A percentile compares a stretch with the other conserved stretches of the same genome.
phyloP scores from a whole-genome alignment of 129 eudicot genomes.

The Apium graveolens region DNA sequence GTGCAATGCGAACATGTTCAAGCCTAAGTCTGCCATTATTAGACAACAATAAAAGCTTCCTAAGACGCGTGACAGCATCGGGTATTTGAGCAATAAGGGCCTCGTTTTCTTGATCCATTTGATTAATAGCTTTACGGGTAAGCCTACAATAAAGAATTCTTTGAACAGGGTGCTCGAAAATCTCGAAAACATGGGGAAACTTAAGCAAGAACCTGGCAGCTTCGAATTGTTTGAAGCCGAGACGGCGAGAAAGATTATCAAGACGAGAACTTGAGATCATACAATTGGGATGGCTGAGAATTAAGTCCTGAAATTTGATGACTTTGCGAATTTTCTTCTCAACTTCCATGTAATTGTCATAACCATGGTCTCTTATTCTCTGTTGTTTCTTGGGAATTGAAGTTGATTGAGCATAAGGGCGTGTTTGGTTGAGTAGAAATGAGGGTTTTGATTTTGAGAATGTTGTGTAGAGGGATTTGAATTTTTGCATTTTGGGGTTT shows the following conservation, averaged over 20 bases:
- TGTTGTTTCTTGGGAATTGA: conserved; percentile 72
- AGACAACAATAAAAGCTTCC: conserved; percentile 74
- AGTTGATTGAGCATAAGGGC: conserved; percentile 64
- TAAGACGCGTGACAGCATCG: conserved; percentile 48
- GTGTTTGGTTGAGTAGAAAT: conserved; percentile 11
- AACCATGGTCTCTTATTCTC: conserved; percentile 79
- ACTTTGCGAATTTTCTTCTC: conserved; percentile 81
- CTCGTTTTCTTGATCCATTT: conserved; percentile 70
- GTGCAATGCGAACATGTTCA: conserved; percentile 70
- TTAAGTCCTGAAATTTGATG: conserved; percentile 63
- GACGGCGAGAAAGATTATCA: conserved; percentile 55
- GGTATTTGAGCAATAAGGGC: conserved; percentile 61
- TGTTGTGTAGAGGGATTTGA: conserved; percentile 16
- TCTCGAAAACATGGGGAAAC: conserved; percentile 74
- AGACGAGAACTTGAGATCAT: conserved; percentile 65
- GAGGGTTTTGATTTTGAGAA: conserved; percentile 6
- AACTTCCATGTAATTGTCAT: conserved; percentile 82
- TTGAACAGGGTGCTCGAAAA: conserved; percentile 93
- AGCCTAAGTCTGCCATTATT: conserved; percentile 58
- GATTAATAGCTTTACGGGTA: conserved; percentile 50
- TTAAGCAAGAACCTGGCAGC: conserved; percentile 67
- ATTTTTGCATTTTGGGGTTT: conserved; percentile 25
- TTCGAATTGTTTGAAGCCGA: conserved; percentile 74
- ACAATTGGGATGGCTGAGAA: conserved; percentile 61
- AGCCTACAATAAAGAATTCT: conserved; percentile 75